These are phyloP conservation scores for Vanderwaltozyma polyspora DNA, from an alignment of 805 yeast genomes.

Conservation along the genomic window DNA sequence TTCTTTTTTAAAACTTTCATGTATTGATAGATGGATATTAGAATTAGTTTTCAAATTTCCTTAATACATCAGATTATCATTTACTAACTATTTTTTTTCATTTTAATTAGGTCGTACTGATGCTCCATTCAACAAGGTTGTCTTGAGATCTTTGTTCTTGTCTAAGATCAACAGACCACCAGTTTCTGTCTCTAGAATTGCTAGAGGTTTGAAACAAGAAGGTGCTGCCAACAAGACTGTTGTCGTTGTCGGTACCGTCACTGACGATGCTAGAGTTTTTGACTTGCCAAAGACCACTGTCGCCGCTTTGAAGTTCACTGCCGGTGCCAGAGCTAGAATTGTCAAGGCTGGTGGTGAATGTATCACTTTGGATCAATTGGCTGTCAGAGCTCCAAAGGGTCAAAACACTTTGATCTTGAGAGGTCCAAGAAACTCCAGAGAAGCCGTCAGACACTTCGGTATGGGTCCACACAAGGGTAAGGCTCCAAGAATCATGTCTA, in stretches of 20 bases:
- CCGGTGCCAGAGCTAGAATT: conserved; percentile 96
- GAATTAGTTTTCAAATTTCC: conserved; percentile 2
- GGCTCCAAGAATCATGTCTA: conserved; percentile 96
- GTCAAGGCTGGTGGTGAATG: conserved; percentile 99
- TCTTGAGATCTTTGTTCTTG: conserved; percentile 88
- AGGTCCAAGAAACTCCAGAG: conserved; percentile 99
- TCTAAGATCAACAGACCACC: conserved; percentile 99
- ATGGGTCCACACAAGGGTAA: conserved; percentile 99
- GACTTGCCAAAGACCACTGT: conserved; percentile 94
- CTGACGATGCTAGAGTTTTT: conserved; percentile 91
- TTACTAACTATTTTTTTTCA: conserved; percentile 27
- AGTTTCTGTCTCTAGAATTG: conserved; percentile 86
- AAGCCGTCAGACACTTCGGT: conserved; percentile 99
- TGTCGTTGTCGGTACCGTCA: conserved; percentile 98
- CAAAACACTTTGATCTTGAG: conserved; percentile 94
- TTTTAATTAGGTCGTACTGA: conserved; percentile 79
- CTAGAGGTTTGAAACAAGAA: conserved; percentile 69
- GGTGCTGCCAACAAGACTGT: conserved; percentile 86
- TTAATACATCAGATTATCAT: conserved; percentile 1
- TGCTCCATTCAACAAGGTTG: conserved; percentile 96
- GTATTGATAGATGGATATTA: too few relatives aligned
- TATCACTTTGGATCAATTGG: conserved; percentile 98
- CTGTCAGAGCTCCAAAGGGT: conserved; percentile 99
- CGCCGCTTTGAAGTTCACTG: conserved; percentile 99
- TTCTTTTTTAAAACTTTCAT: too few relatives aligned